These are phyloP conservation scores for Galerina sulciceps DNA, from an alignment of 768 basidiomycete species.

Conservation along the genomic window DNA sequence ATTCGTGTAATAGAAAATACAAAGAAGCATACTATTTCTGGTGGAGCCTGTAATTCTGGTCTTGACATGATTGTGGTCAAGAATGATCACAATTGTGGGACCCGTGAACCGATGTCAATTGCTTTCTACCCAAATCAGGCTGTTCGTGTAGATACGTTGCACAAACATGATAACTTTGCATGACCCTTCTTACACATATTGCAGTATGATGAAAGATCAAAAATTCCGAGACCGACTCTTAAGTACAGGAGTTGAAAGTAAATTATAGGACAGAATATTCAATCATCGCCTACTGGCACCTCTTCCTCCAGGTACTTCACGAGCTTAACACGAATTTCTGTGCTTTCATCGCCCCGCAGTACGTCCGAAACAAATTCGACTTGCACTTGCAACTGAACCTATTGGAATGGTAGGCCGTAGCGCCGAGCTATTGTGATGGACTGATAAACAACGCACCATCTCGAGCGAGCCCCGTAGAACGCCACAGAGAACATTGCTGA, in stretches of 20 bases:
- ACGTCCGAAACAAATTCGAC: constrained; percentile 89
- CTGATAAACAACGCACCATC: constrained; percentile 69
- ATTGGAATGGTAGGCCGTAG: constrained; percentile 11
- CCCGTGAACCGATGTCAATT: background rate
- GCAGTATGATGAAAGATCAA: too few relatives aligned
- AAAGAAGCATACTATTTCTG: constrained; percentile 75
- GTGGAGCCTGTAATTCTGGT: constrained; percentile 87
- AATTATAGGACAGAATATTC: constrained; percentile 24
- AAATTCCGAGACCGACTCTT: background rate
- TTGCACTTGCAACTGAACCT: constrained; percentile 98
- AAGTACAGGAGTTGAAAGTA: background rate
- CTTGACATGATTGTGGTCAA: constrained; percentile 77
- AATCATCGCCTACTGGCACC: constrained; percentile 92
- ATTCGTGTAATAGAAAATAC: constrained; percentile 4
- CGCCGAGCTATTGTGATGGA: background rate
- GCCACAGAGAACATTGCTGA: constrained; percentile 94
- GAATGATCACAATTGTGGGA: too few relatives aligned
- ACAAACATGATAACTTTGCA: too few relatives aligned
- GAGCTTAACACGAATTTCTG: constrained; percentile 90
- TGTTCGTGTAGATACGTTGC: too few relatives aligned
- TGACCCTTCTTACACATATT: too few relatives aligned
- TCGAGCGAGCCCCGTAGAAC: constrained; percentile 92
- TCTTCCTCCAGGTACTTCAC: constrained; percentile 96
- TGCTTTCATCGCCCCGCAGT: constrained; percentile 90
- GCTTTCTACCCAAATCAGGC: too few relatives aligned